phyloP scores from a whole-genome alignment of 768 basidiomycete genomes.

The Rhizopogon vinicolor region DNA sequence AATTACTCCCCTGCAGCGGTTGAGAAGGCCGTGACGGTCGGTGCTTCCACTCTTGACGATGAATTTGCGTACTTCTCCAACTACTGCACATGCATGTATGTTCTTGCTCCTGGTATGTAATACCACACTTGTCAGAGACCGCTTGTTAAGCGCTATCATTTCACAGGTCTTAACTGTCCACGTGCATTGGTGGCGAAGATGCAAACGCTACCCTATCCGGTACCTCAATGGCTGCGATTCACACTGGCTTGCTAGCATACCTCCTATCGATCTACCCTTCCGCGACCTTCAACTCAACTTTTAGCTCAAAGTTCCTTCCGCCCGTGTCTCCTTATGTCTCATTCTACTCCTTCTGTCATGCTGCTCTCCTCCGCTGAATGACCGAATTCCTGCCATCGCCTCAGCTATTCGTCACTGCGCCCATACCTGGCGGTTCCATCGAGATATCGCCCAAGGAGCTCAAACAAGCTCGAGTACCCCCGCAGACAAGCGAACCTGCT shows the following conservation, averaged over 20 bases:
- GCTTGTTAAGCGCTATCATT: not conserved
- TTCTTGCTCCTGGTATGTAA: conserved; percentile 76
- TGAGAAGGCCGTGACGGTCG: conserved; percentile 89
- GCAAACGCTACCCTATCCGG: conserved; percentile 78
- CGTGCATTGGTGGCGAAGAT: conserved; percentile 60
- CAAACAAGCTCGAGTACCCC: conserved; percentile 58
- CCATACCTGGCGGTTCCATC: conserved; percentile 34
- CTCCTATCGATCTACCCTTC: conserved; percentile 85
- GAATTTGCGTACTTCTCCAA: conserved; percentile 93
- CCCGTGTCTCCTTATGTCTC: conserved; percentile 33
- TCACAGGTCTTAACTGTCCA: conserved; percentile 74
- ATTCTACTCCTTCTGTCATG: conserved; percentile 50
- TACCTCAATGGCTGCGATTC: conserved; percentile 94
- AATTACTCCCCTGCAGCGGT: conserved; percentile 89
- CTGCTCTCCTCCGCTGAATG: conserved; percentile 55
- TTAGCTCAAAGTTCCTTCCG: conserved; percentile 35
- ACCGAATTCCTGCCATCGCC: conserved; percentile 53
- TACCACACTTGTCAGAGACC: not conserved
- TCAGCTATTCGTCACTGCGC: conserved; percentile 37
- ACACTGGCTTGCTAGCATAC: conserved; percentile 89
- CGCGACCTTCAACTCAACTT: conserved; percentile 48
- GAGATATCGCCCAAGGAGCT: conserved; percentile 64
- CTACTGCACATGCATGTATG: conserved; percentile 83
- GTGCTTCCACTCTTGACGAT: conserved; percentile 79
- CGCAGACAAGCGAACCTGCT: conserved; percentile 63